Base-by-base conservation (phyloP, 2,329 filamentous ascomycete genomes). In the Biscogniauxia marginata region DNA sequence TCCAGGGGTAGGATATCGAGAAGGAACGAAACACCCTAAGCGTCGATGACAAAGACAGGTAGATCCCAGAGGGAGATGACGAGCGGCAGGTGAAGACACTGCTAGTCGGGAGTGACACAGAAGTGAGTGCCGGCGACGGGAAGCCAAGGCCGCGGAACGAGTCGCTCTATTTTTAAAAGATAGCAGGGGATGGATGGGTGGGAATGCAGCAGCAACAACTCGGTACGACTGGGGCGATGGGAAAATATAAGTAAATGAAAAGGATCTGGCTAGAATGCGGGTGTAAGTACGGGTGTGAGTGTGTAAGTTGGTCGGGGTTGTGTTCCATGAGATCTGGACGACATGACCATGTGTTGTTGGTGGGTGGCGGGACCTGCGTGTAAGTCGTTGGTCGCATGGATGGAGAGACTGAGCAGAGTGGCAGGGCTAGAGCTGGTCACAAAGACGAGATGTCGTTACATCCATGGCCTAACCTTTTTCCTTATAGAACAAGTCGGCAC, bases 201-300 rank as follows among this genome's bases (percentile, higher is more conserved):
- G n/a, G n/a, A n/a, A n/a, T n/a, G n/a, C n/a, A n/a, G n/a, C n/a
- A n/a, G n/a, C n/a, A n/a, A n/a, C n/a, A n/a, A n/a, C n/a, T n/a
- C n/a, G n/a, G n/a, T n/a, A n/a, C n/a, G n/a, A n/a, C n/a, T n/a
- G n/a, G n/a, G 25, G 25, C 8, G 6, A 30, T 30, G 25, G 7
- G 30, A 6, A 39, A 39, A 8, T 8, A 8, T 8, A 39, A 39
- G 54, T 61, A 55, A 51, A 54, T 55, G 24, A 53, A 55, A 20
- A 22, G 34, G 55, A 57, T 59, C 55, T 56, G 39, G 60, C 52
- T 11, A 7, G 25, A 11, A 30, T 30, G n/a, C n/a, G n/a, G n/a
- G n/a, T n/a, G 24, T 25, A 25, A 25, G 24, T 25, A 25, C 58
- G 23, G 48, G 25, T 11, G 16, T 34, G 46, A 16, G 48, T 55